A percentile compares a stretch with the other conserved stretches of the same genome.
Evolutionary conservation across 1,284 basidiomycete species (phyloP).

Genomic region (Rhodotorula sp.): DNA sequence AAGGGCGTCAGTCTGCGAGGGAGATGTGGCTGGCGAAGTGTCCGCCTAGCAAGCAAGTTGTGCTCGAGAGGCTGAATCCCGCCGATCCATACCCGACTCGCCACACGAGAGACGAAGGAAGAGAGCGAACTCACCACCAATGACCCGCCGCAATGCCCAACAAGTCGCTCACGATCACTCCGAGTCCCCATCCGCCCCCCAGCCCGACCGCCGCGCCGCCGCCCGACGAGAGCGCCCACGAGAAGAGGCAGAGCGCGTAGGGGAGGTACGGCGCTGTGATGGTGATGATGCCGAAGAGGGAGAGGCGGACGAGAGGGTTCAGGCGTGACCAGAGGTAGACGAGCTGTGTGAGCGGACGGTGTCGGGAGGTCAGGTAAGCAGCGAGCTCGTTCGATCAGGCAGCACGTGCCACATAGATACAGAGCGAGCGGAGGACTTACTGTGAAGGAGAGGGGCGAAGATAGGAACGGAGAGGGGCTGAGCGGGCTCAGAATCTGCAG

Average conservation of each 20-base stretch:
- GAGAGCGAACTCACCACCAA: constrained; percentile 54
- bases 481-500: constrained; percentile 78
- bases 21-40: not conserved
- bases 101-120: not conserved
- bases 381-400: not conserved
- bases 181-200: constrained; percentile 52
- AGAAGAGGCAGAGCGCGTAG: constrained; percentile 77
- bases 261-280: constrained; percentile 96
- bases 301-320: constrained; percentile 90
- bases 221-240: constrained; percentile 78
- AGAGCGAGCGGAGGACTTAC: constrained; percentile 13
- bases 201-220: constrained; percentile 4
- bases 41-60: not conserved
- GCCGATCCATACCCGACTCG: not conserved
- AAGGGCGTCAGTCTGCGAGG: constrained; percentile 1
- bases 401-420: too few species aligned
- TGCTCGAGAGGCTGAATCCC: not conserved
- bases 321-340: constrained; percentile 96
- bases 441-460: constrained; percentile 75
- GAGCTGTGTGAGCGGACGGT: constrained; percentile 51
- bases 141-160: constrained; percentile 84
- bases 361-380: not conserved
- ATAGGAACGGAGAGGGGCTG: constrained; percentile 84
- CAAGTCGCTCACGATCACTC: constrained; percentile 45
- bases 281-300: constrained; percentile 87